Evolutionary conservation across 352 stramenopile species (phyloP), one percentile per base, ranked within the genome.

Genomic region (Globisporangium megalacanthum): DNA sequence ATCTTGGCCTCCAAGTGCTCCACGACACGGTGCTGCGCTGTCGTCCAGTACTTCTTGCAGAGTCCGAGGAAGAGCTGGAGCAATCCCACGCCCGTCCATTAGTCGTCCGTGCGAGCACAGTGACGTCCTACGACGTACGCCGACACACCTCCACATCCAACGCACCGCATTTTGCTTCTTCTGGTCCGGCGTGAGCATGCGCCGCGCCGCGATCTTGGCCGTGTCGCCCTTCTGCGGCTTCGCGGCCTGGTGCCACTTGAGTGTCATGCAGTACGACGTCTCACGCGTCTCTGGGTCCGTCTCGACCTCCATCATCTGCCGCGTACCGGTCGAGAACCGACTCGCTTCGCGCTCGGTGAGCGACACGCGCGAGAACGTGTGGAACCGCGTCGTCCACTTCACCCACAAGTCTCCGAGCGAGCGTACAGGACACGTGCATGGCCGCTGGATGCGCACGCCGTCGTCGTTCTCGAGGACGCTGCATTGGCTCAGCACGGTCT

Each of bases 191-290:
- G 81, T 85, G 49, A 94, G 75, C 48, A 54, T 52, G 35, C 82
- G 70, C 1, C 83, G 73, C 17, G 82, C 82, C 0, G 84, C 82
- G 37, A 94, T 92, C 64, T 92, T 94, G 41, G 84, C 84, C 9
- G 82, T 94, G 60, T 94, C 84, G 9, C 82, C 84, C 53, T 92
- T 92, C 44, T 92, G 82, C 9, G 77, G 76, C 63, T 94, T 94
- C 49, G 75, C 82, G 7, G 84, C 82, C 20, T 84, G 69, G 52
- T 89, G 83, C 81, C 83, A 94, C 65, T 94, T 94, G 54, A 94
- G 72, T 25, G 83, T 90, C 79, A 94, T 88, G 60, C 70, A 89
- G 61, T 79, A 88, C 19, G 66, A 73, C 46, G 73, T 77, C 31
- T 29, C 55, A 19, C 80, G 86, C 15, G 66, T 74, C 42, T 73